Conservation (phyloP, 768 basidiomycete species). For the Asterophora lycoperdoides region DNA sequence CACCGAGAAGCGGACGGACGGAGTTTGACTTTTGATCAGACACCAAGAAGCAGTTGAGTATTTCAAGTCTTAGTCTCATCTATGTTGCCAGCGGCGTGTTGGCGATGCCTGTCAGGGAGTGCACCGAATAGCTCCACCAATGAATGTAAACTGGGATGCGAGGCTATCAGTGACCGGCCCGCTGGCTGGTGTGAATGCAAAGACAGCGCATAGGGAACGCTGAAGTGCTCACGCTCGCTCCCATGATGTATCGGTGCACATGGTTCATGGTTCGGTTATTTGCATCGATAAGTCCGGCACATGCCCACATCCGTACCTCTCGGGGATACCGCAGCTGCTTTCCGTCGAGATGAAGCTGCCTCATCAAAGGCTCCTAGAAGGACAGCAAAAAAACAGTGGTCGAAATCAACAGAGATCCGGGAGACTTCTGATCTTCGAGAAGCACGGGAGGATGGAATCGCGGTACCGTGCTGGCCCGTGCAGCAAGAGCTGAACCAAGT, state of each 20-base stretch:
- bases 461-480: conserved; percentile 18
- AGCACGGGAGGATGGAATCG: conserved; percentile 22
- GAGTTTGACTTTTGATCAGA: conserved; percentile 8
- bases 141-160: not conserved
- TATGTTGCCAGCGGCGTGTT: not conserved
- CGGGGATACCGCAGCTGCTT: conserved; percentile 9
- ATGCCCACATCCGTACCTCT: not conserved
- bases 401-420: conserved; percentile 17
- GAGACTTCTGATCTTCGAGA: conserved; percentile 32
- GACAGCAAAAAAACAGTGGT: conserved; percentile 12
- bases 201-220: not conserved
- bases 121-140: not conserved
- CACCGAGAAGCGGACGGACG: conserved; percentile 2
- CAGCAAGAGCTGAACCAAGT: conserved; percentile 17
- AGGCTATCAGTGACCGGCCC: not conserved
- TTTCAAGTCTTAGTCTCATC: conserved; percentile 8
- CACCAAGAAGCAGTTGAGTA: conserved; percentile 6
- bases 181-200: not conserved
- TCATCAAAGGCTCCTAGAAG: conserved; percentile 8
- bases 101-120: conserved; percentile 1
- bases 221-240: not conserved
- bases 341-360: conserved; percentile 9
- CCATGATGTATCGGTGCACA: not conserved
- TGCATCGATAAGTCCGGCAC: conserved; percentile 2
- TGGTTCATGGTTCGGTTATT: not conserved